Conservation (phyloP, 2,329 filamentous ascomycete species). For the Diaporthe citri region DNA sequence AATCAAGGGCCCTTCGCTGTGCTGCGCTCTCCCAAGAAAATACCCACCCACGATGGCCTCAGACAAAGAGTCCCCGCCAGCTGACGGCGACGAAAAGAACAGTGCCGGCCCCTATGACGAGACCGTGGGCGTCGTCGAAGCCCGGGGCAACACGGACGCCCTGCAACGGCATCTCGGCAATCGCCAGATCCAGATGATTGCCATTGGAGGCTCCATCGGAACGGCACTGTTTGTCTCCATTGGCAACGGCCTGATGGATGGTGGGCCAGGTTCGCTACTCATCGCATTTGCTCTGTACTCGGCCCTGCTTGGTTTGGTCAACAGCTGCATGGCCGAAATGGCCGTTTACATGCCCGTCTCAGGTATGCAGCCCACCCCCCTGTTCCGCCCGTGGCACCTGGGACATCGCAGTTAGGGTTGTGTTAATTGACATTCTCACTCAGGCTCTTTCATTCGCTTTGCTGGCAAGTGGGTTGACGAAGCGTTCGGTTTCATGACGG, state of each 20-base stretch:
- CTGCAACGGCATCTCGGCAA: conserved; percentile 64
- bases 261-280: conserved; percentile 65
- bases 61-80: background rate
- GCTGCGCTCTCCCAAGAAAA: background rate
- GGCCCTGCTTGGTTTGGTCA: conserved; percentile 69
- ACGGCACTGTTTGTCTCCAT: conserved; percentile 73
- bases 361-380: conserved; percentile 44
- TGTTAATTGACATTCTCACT: background rate
- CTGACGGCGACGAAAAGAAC: conserved; percentile 22
- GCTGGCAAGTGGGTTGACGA: conserved; percentile 76
- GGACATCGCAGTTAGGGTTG: background rate
- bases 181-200: conserved; percentile 70
- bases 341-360: conserved; percentile 71
- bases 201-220: conserved; percentile 69
- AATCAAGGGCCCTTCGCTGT: background rate
- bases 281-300: conserved; percentile 70
- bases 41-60: conserved; percentile 16
- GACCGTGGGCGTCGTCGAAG: conserved; percentile 27
- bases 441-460: conserved; percentile 71
- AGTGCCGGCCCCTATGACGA: conserved; percentile 30
- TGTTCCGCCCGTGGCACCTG: background rate
- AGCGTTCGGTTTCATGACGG: conserved; percentile 68
- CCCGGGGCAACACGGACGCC: conserved; percentile 39
- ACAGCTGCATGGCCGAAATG: conserved; percentile 77
- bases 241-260: conserved; percentile 63